These are phyloP conservation scores for Trichoderma koningiopsis DNA, from an alignment of 2,329 filamentous ascomycete species.

Conservation along the genomic window DNA sequence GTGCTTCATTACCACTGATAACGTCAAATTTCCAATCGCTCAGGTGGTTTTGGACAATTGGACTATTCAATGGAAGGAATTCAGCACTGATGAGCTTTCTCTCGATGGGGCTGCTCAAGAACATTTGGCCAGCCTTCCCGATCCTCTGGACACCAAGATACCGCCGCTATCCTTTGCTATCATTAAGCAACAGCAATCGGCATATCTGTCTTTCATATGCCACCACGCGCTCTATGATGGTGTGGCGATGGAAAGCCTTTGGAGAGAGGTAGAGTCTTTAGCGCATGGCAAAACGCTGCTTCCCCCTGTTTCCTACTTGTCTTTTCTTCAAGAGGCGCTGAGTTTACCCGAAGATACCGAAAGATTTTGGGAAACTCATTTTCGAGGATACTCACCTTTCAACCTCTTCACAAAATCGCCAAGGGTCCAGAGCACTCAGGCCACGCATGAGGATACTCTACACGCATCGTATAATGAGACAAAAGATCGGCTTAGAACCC, in stretches of 20 bases:
- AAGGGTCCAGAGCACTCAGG: slow-evolving; percentile 34
- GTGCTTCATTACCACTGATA: slow-evolving; percentile 68
- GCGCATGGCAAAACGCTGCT: slow-evolving; percentile 53
- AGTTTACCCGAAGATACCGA: slow-evolving; percentile 52
- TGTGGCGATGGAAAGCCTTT: slow-evolving; percentile 69
- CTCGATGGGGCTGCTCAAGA: slow-evolving; percentile 43
- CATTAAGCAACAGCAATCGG: slow-evolving; percentile 37
- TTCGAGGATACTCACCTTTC: slow-evolving; percentile 52
- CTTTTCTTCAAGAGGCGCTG: slow-evolving; percentile 65
- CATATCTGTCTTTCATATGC: slow-evolving; percentile 53
- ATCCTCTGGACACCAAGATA: slow-evolving; percentile 46
- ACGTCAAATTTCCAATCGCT: slow-evolving; percentile 63
- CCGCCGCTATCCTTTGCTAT: slow-evolving; percentile 51
- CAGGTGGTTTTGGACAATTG: slow-evolving; percentile 67
- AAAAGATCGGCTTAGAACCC: slow-evolving; percentile 51
- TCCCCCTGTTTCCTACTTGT: slow-evolving; percentile 56
- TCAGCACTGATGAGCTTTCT: slow-evolving; percentile 37
- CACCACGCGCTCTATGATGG: slow-evolving; percentile 91
- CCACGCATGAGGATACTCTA: slow-evolving; percentile 35
- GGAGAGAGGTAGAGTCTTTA: slow-evolving; percentile 68
- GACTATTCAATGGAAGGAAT: slow-evolving; percentile 44
- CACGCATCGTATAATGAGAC: slow-evolving; percentile 48
- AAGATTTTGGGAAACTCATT: slow-evolving; percentile 64
- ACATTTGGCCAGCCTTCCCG: slow-evolving; percentile 45
- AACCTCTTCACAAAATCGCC: slow-evolving; percentile 33